These are phyloP conservation scores for Chrysosporium keratinophilum DNA, from an alignment of 2,329 filamentous ascomycete species.

Conservation along the genomic window DNA sequence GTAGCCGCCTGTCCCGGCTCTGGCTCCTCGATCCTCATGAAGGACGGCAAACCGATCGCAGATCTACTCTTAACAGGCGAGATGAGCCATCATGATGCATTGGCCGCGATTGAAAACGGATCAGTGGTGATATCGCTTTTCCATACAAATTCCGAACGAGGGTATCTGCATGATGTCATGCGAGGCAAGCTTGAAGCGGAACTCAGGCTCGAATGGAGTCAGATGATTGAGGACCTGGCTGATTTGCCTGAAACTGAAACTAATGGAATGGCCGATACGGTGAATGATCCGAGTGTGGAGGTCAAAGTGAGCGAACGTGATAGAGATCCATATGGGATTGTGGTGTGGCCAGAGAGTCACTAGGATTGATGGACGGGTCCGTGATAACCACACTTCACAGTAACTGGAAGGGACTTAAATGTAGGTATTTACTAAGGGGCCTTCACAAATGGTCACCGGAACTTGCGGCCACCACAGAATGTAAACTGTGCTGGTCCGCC, in stretches of 20 bases:
- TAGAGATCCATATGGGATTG: slow-evolving; percentile 77
- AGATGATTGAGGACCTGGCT: slow-evolving; percentile 35
- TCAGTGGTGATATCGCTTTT: slow-evolving; percentile 75
- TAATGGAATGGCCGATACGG: slow-evolving; percentile 38
- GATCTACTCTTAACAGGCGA: slow-evolving; percentile 87
- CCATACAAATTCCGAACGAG: slow-evolving; percentile 86
- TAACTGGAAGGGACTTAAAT: no score
- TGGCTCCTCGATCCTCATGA: slow-evolving; percentile 62
- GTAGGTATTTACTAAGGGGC: no score
- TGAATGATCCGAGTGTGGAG: slow-evolving; percentile 45
- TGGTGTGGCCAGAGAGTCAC: slow-evolving; percentile 25
- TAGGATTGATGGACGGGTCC: not conserved
- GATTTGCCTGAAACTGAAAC: slow-evolving; percentile 23
- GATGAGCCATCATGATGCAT: slow-evolving; percentile 82
- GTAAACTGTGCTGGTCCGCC: not conserved
- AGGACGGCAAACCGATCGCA: slow-evolving; percentile 43
- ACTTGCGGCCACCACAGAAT: no score
- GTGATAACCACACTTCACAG: not conserved
- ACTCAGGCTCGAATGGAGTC: slow-evolving; percentile 48
- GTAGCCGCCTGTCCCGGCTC: slow-evolving; percentile 87
- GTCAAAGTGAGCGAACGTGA: slow-evolving; percentile 71
- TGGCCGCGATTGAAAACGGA: slow-evolving; percentile 74
- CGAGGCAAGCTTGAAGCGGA: slow-evolving; percentile 51
- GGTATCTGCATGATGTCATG: slow-evolving; percentile 65
- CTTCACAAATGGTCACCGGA: no score